Percentiles rank a stretch among this genome's conserved stretches.
These are phyloP conservation scores for Lunasporangiospora selenospora DNA, from an alignment of 192 early-diverging fungal species.

Conservation along the genomic window DNA sequence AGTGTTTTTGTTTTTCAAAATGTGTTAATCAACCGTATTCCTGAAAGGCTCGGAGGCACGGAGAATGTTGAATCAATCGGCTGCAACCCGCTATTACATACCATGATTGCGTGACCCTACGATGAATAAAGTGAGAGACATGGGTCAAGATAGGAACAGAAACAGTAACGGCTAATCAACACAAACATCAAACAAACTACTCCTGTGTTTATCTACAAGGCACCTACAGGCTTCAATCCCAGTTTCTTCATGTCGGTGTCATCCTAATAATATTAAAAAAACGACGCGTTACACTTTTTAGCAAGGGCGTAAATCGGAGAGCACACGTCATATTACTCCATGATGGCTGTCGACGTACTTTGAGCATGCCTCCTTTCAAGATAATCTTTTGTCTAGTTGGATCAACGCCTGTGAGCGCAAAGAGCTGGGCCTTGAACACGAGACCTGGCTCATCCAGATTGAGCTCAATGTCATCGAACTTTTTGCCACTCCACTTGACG, in stretches of 20 bases:
- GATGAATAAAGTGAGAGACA: too few species aligned
- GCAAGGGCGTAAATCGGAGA: neutral
- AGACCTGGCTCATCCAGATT: constrained; percentile 77
- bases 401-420: constrained; percentile 87
- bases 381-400: constrained; percentile 96
- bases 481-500: constrained; percentile 93
- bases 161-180: constrained; percentile 19
- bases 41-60: too few species aligned
- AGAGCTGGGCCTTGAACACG: constrained; percentile 89
- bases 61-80: too few species aligned
- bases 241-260: constrained; percentile 77
- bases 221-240: constrained; percentile 74
- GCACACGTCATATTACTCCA: neutral
- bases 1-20: too few species aligned
- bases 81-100: constrained; percentile 5
- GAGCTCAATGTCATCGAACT: constrained; percentile 79
- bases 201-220: too few species aligned
- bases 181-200: constrained; percentile 10
- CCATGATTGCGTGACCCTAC: constrained; percentile 19
- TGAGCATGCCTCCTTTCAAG: constrained; percentile 91
- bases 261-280: constrained; percentile 58
- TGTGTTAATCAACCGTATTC: too few species aligned
- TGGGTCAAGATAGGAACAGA: too few species aligned
- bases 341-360: constrained; percentile 52
- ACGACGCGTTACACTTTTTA: neutral